These are phyloP conservation scores for Dictyostelium intermedium DNA, from an alignment of 78 protist species.

Conservation along the genomic window DNA sequence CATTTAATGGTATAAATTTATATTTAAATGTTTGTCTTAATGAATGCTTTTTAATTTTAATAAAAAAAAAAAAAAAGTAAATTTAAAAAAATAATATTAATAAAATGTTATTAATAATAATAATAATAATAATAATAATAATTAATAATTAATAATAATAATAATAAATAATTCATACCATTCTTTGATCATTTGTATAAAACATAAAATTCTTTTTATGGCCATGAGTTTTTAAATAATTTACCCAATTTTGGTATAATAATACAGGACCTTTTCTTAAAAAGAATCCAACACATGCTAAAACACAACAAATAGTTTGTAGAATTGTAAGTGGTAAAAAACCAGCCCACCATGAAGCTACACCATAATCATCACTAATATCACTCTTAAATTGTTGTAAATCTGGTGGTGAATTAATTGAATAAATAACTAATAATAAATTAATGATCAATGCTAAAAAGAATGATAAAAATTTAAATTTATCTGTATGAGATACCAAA, in stretches of 20 bases:
- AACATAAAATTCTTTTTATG: constrained; percentile 30
- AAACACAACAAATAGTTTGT: constrained; percentile 46
- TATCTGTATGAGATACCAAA: constrained; percentile 15
- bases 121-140: not conserved
- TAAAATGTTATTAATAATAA: too few relatives aligned
- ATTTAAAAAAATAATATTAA: too few relatives aligned
- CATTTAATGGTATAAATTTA: constrained; percentile 21
- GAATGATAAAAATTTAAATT: constrained; percentile 38
- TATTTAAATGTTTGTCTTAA: constrained; percentile 18
- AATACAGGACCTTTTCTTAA: constrained; percentile 29
- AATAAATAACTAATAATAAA: constrained; percentile 31
- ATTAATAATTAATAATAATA: not conserved
- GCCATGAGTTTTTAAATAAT: constrained; percentile 26
- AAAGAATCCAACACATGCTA: constrained; percentile 28
- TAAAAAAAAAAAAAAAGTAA: too few relatives aligned
- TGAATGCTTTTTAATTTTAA: not conserved
- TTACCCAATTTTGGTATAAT: constrained; percentile 45
- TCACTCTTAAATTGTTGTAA: not conserved
- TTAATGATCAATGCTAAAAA: constrained; percentile 54
- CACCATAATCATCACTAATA: constrained; percentile 21
- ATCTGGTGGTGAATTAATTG: not conserved
- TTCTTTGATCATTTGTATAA: constrained; percentile 31
- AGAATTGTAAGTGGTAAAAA: constrained; percentile 23
- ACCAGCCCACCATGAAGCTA: not conserved
- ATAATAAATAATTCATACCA: not conserved